A percentile compares a stretch with the other conserved stretches of the same genome.
These are phyloP conservation scores for Sphagnum contortum DNA, from an alignment of 225 moss, liverwort and hornwort species.

Conservation along the genomic window DNA sequence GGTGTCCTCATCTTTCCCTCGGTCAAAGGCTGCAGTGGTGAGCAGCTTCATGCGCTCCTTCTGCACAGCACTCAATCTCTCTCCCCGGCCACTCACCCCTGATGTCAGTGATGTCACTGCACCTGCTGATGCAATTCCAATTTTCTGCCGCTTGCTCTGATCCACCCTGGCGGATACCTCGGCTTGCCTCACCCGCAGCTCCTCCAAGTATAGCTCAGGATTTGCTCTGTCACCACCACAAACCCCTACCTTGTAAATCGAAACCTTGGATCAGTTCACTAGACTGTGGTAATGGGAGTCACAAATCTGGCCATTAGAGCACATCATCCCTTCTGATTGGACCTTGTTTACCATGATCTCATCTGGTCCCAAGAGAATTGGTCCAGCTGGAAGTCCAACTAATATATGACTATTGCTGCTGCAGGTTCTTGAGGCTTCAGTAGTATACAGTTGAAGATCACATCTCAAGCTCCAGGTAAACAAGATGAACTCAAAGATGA, in stretches of 20 bases:
- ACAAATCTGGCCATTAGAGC: no score
- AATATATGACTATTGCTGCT: no score
- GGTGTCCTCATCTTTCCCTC: constrained; percentile 97
- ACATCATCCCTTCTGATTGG: no score
- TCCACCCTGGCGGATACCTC: constrained; percentile 71
- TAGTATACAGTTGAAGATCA: no score
- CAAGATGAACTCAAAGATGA: no score
- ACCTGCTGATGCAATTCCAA: constrained; percentile 51
- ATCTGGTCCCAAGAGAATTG: no score
- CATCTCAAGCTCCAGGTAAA: no score
- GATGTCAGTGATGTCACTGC: constrained; percentile 36
- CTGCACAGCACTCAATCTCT: constrained; percentile 72
- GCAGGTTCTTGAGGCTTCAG: no score
- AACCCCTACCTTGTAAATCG: not conserved
- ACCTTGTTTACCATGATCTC: no score
- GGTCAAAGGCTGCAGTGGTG: constrained; percentile 88
- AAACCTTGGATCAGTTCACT: no score
- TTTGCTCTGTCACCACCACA: constrained; percentile 50
- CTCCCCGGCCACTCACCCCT: constrained; percentile 87
- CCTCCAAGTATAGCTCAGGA: constrained; percentile 89
- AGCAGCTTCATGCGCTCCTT: constrained; percentile 94
- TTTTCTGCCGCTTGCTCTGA: constrained; percentile 81
- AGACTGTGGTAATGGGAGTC: no score
- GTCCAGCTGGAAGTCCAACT: no score
- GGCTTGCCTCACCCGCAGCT: constrained; percentile 70